Conservation (phyloP, 805 yeast species). For the Metschnikowia kunwiensis region DNA sequence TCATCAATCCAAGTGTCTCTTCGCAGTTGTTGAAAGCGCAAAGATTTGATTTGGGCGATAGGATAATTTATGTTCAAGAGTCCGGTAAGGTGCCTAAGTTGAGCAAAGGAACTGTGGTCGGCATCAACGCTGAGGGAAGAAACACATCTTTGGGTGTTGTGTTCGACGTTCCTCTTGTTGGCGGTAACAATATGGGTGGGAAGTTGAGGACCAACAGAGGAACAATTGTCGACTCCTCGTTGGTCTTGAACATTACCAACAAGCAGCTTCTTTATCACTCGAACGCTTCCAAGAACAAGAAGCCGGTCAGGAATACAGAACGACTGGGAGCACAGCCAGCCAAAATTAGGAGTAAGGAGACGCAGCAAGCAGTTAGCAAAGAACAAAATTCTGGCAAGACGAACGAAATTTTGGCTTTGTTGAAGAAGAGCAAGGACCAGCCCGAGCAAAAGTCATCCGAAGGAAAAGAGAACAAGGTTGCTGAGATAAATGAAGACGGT, state of each 20-base stretch:
- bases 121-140: conserved; percentile 54
- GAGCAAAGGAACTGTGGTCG: conserved; percentile 86
- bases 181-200: conserved; percentile 81
- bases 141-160: conserved; percentile 69
- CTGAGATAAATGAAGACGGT: conserved; percentile 8
- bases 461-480: neutral
- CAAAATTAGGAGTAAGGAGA: conserved; percentile 4
- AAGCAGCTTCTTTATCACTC: conserved; percentile 77
- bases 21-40: conserved; percentile 71
- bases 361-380: conserved; percentile 9
- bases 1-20: conserved; percentile 72
- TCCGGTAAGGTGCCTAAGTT: conserved; percentile 88
- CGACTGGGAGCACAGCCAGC: conserved; percentile 8
- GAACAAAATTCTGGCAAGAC: conserved; percentile 26
- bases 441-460: neutral
- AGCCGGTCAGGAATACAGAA: conserved; percentile 26
- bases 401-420: conserved; percentile 31
- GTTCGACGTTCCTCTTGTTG: conserved; percentile 78
- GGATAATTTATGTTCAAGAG: conserved; percentile 79
- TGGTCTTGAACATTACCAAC: conserved; percentile 72
- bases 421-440: conserved; percentile 20
- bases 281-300: conserved; percentile 50
- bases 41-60: conserved; percentile 79
- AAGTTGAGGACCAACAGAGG: conserved; percentile 79
- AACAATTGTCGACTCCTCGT: conserved; percentile 72